Evolutionary conservation across 805 yeast species (phyloP).

Genomic region (Kuraishia hungarica): DNA sequence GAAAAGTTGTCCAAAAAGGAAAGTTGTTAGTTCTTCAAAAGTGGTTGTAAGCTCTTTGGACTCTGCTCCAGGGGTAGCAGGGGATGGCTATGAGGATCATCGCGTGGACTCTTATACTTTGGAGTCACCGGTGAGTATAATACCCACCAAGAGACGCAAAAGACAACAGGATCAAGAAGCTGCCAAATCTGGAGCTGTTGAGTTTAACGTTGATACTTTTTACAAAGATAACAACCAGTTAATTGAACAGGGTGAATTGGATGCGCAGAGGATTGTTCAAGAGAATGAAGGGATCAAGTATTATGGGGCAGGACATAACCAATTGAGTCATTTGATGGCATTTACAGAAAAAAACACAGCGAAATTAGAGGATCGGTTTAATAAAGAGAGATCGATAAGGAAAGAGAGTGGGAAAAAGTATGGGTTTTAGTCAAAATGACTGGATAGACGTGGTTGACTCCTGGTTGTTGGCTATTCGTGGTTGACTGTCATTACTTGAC

Average conservation of each 20-base stretch:
- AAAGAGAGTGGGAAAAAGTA: slow-evolving; percentile 10
- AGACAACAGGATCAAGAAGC: slow-evolving; percentile 2
- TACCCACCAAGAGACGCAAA: background rate
- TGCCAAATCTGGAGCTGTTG: slow-evolving; percentile 7
- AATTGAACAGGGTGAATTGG: slow-evolving; percentile 23
- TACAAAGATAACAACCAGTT: slow-evolving; percentile 23
- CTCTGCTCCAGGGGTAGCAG: background rate
- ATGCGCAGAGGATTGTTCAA: slow-evolving; percentile 11
- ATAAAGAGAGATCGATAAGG: slow-evolving; percentile 9
- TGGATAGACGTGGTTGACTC: too few species aligned
- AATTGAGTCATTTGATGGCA: slow-evolving; percentile 19
- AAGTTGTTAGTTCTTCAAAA: background rate
- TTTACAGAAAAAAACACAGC: slow-evolving; percentile 20
- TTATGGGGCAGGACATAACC: slow-evolving; percentile 22
- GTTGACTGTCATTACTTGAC: too few species aligned
- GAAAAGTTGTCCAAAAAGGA: background rate
- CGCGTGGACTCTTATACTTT: background rate
- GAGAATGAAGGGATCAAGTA: slow-evolving; percentile 14
- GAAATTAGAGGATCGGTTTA: slow-evolving; percentile 13
- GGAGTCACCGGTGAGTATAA: too few species aligned
- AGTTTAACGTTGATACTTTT: slow-evolving; percentile 28
- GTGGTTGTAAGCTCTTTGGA: background rate
- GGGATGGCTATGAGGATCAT: background rate
- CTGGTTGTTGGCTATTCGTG: too few species aligned
- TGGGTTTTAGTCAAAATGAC: slow-evolving; percentile 8